Base-by-base conservation (phyloP, 2,329 filamentous ascomycete species). In the Keithomyces neogunnii region DNA sequence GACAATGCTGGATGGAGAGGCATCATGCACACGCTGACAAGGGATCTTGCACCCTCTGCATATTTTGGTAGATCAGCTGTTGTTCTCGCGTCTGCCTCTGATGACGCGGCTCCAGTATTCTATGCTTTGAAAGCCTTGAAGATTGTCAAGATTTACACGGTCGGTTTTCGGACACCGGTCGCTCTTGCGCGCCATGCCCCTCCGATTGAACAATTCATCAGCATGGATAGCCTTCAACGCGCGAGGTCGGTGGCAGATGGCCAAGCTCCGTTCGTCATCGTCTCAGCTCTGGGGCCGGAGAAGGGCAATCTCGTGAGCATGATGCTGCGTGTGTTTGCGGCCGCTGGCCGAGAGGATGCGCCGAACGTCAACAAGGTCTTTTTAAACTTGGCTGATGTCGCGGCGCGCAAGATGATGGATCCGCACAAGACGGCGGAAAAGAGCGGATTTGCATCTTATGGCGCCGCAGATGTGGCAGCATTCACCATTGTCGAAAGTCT, bases 1-100 rank as follows among this genome's bases (percentile, higher is more conserved):
- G 88, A 93, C 60, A 95, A 95, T 58, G 86, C 88, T 9, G 83
- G 84, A 11, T 93, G 89, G 88, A 89, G 89, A 65, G 89, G 88
- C 1, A 92, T 95, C 52, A 76, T 89, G 46, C 86, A 87, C 49
- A 90, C 88, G 0, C 73, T 95, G 53, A 93, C 85, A 3, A 80
- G 86, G 28, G 88, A 95, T 60, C 84, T 91, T 58, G 86, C 90
- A 0, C 88, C 89, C 0, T 90, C 87, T 4, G 88, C 89, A 1
- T 95, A 92, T 65, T 80, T 80, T 57, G 84, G 82, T 42, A 82
- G 88, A 46, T 82, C 87, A 3, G 88, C 88, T 2, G 80, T 95
- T 44, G 79, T 95, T 11, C 71, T 95, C 9, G 86, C 87, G 7
- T 84, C 80, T 19, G 82, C 80, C 0, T 80, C 86, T 42, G 82